These are phyloP conservation scores for Annulohypoxylon maeteangense DNA, from an alignment of 495 filamentous ascomycete genomes.

Conservation along the genomic window DNA sequence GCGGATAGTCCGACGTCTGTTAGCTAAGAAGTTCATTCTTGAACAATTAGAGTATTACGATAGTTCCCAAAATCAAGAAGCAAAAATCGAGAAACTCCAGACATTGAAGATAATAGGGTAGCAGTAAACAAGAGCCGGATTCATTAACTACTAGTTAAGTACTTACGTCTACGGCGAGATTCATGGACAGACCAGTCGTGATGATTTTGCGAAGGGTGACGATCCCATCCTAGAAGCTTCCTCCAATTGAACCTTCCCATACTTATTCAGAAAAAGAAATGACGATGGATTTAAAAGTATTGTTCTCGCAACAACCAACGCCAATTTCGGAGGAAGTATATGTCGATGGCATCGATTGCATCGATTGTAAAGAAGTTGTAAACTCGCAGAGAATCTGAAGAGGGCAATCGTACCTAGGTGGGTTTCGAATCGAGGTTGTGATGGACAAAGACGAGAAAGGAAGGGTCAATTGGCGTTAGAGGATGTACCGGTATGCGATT, in stretches of 20 bases:
- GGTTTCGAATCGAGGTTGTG: not conserved
- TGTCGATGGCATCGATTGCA: not conserved
- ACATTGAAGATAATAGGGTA: not conserved
- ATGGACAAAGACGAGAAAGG: not conserved
- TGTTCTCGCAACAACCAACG: not conserved
- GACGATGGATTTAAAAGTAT: not conserved
- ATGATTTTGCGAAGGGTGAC: slow-evolving; percentile 47
- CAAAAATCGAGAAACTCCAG: not conserved
- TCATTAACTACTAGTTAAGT: not conserved
- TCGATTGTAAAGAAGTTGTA: not conserved
- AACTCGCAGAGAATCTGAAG: not conserved
- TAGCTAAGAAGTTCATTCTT: slow-evolving; percentile 25
- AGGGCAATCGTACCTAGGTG: not conserved
- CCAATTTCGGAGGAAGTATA: slow-evolving; percentile 4
- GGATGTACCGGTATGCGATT: not conserved
- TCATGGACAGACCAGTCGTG: slow-evolving; percentile 54
- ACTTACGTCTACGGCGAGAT: slow-evolving; percentile 54
- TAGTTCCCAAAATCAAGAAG: not conserved
- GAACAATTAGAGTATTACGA: not conserved
- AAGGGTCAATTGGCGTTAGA: not conserved
- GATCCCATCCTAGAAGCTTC: slow-evolving; percentile 57
- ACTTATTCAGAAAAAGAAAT: not conserved
- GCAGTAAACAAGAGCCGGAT: not conserved
- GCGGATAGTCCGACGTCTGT: slow-evolving; percentile 25
- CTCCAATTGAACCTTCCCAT: slow-evolving; percentile 52